Conservation (phyloP, 306 rosid genomes). For the Lathyrus oleraceus region DNA sequence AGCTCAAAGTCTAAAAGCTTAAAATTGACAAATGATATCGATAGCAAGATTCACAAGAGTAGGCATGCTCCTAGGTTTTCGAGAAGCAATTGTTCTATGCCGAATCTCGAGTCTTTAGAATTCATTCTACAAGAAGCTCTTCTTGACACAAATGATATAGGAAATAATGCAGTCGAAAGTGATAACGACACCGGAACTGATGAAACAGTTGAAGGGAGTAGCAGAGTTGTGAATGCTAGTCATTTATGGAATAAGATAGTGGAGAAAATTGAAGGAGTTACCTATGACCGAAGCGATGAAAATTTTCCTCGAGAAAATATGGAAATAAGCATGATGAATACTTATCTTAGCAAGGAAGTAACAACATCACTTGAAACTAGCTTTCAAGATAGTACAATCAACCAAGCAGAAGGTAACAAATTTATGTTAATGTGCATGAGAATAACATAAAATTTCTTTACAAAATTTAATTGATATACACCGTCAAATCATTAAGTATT, state of each 20-base stretch:
- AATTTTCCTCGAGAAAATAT: no score
- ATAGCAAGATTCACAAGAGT: conserved; percentile 39
- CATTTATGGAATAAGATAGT: conserved; percentile 28
- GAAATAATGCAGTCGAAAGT: conserved; percentile 41
- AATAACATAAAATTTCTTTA: conserved; percentile 3
- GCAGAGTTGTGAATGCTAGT: conserved; percentile 23
- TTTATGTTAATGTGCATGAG: conserved; percentile 7
- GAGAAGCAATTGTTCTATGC: conserved; percentile 76
- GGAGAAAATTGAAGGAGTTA: conserved; percentile 31
- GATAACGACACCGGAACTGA: conserved; percentile 40
- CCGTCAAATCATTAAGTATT: not conserved
- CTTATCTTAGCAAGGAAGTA: conserved; percentile 37
- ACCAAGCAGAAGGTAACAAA: conserved; percentile 56
- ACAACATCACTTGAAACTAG: conserved; percentile 39
- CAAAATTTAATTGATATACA: not conserved
- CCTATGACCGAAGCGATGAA: conserved; percentile 23
- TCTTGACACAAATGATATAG: conserved; percentile 43
- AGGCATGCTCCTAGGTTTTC: conserved; percentile 42
- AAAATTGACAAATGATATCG: conserved; percentile 52
- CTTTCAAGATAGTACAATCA: conserved; percentile 35
- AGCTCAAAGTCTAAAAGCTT: conserved; percentile 67
- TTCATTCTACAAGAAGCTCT: conserved; percentile 62
- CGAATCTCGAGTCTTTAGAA: conserved; percentile 64
- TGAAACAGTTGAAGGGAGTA: conserved; percentile 37
- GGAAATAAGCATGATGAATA: conserved; percentile 23